A percentile compares a stretch with the other conserved stretches of the same genome.
Evolutionary conservation across 208 protist genomes (phyloP).

Genomic region (Trypanosoma vivax): DNA sequence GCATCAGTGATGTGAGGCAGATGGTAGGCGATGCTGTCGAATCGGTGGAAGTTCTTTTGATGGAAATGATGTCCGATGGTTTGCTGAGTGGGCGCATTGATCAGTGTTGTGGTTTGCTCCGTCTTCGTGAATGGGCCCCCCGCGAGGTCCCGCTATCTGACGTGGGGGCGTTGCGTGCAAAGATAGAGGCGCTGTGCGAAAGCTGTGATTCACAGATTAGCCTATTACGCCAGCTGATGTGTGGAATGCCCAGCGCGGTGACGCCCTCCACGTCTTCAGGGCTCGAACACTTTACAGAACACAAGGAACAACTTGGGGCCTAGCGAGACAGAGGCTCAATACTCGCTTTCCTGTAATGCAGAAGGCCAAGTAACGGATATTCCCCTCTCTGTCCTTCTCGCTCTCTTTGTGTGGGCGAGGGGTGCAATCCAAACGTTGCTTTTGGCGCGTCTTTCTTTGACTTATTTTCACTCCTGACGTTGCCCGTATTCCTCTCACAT

Average conservation of each 20-base stretch:
- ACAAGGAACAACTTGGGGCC: no score
- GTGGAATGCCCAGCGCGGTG: background rate
- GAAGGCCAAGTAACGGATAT: no score
- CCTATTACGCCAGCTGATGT: constrained; percentile 9
- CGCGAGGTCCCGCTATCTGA: constrained; percentile 29
- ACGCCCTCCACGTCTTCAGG: no score
- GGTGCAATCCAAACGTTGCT: no score
- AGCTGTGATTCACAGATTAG: constrained; percentile 30
- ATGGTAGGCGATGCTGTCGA: constrained; percentile 12
- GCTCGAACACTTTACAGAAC: no score
- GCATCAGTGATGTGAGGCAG: constrained; percentile 20
- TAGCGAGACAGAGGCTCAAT: no score
- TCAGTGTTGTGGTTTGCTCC: constrained; percentile 22
- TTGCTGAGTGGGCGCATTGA: constrained; percentile 44
- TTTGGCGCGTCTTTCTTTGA: no score
- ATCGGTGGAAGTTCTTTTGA: constrained; percentile 32
- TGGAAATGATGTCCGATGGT: constrained; percentile 34
- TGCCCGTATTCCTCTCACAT: no score
- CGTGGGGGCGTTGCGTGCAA: constrained; percentile 22
- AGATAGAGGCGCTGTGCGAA: constrained; percentile 25
- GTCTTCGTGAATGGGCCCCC: constrained; percentile 30
- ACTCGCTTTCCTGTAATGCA: no score
- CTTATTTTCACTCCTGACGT: no score
- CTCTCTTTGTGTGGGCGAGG: no score
- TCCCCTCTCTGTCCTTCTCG: constrained; percentile 4